Evolutionary conservation across 306 rosid genomes (phyloP).

Genomic region (Vicia villosa): DNA sequence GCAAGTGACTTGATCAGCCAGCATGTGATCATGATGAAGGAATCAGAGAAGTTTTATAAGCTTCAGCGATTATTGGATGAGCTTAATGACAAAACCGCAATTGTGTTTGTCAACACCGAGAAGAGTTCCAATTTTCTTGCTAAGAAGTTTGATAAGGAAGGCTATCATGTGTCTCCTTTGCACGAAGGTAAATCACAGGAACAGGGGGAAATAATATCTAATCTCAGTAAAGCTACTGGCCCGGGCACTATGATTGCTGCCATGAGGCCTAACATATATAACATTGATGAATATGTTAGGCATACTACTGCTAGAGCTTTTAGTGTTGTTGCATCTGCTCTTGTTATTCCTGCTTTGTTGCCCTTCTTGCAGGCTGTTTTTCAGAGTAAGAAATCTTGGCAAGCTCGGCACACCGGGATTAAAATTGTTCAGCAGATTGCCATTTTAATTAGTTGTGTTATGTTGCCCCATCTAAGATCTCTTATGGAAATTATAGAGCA

Average conservation of each 20-base stretch:
- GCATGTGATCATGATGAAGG: constrained; percentile 67
- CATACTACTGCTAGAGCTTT: no score
- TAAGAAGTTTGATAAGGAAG: constrained; percentile 48
- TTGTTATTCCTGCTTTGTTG: constrained; percentile 88
- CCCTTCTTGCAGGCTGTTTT: constrained; percentile 94
- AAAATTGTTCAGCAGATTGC: constrained; percentile 99
- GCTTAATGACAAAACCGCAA: constrained; percentile 52
- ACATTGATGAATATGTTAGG: no score
- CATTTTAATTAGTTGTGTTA: constrained; percentile 90
- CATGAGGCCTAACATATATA: no score
- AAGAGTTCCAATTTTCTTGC: constrained; percentile 48
- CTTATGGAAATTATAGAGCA: constrained; percentile 91
- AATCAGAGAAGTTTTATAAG: constrained; percentile 46
- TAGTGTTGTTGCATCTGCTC: no score
- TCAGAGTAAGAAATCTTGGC: constrained; percentile 99
- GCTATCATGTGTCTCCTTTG: constrained; percentile 80
- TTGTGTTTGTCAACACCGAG: constrained; percentile 53
- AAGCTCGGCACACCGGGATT: constrained; percentile 94
- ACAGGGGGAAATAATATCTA: no score
- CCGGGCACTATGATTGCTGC: no score
- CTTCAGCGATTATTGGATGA: constrained; percentile 51
- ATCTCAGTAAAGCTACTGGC: constrained; percentile 99
- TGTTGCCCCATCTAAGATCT: constrained; percentile 83
- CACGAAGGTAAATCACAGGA: constrained; percentile 94
- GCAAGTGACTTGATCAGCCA: constrained; percentile 81